A percentile compares a stretch with the other conserved stretches of the same genome.
Conservation (phyloP, 2,329 filamentous ascomycete genomes). For the Cadophora luteo-olivacea region DNA sequence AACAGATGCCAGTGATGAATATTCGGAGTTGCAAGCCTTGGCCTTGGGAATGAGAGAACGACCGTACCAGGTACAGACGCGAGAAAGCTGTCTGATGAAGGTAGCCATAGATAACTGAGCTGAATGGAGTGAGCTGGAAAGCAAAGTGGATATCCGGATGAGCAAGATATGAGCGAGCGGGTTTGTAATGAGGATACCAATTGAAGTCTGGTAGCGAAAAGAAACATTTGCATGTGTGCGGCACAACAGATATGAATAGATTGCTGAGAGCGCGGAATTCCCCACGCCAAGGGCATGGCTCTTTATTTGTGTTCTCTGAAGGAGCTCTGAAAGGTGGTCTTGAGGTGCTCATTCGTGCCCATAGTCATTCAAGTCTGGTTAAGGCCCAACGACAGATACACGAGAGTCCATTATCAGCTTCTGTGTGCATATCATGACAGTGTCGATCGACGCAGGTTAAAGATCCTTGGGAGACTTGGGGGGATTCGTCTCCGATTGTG, state of each 20-base stretch:
- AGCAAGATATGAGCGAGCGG: constrained; percentile 7
- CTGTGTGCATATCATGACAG: not conserved
- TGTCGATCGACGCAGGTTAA: not conserved
- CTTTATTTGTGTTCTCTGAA: not conserved
- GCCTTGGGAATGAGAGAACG: too few species aligned
- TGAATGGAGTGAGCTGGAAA: not conserved
- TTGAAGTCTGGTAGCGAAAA: constrained; percentile 6
- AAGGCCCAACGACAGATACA: not conserved
- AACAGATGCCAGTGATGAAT: not conserved
- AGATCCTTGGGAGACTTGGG: not conserved
- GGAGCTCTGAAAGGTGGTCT: not conserved
- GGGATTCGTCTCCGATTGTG: not conserved
- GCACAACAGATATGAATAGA: constrained; percentile 13
- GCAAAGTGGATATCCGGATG: not conserved
- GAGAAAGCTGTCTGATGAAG: not conserved
- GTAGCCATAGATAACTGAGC: not conserved
- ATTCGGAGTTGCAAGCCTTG: not conserved
- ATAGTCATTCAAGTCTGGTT: not conserved
- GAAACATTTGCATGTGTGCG: constrained; percentile 5
- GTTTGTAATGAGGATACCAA: not conserved
- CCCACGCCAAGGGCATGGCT: not conserved
- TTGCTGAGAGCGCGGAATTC: not conserved
- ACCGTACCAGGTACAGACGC: not conserved
- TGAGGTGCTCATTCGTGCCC: not conserved
- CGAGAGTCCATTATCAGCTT: not conserved